Conservation (phyloP, 257 asterid species). For the Rubia yunnanensis region DNA sequence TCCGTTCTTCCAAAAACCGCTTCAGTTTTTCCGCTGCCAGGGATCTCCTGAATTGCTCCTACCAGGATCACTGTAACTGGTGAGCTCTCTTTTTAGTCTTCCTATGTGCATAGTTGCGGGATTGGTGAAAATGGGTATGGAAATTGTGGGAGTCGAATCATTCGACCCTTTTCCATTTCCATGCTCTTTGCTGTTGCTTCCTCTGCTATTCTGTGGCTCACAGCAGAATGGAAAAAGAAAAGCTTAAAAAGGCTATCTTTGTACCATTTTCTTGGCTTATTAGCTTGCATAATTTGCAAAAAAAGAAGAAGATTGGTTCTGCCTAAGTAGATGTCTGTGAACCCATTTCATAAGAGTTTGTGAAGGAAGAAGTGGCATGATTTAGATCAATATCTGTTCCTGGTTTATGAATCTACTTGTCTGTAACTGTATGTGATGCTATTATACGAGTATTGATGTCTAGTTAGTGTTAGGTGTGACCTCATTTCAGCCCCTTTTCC, state of each 20-base stretch:
- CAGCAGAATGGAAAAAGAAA: not conserved
- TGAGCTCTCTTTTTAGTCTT: not conserved
- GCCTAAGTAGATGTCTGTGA: not conserved
- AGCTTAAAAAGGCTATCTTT: not conserved
- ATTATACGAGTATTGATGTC: not conserved
- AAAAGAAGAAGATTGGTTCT: no score
- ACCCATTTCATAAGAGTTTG: not conserved
- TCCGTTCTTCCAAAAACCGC: not conserved
- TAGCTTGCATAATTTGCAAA: no score
- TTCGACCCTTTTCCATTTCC: not conserved
- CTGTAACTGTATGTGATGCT: not conserved
- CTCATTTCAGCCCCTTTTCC: not conserved
- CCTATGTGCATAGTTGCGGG: not conserved
- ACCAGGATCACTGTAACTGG: not conserved
- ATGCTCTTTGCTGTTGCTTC: not conserved
- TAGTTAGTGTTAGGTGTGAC: not conserved
- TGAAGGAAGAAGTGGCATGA: not conserved
- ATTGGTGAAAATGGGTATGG: not conserved
- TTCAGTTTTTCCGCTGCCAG: not conserved
- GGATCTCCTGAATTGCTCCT: not conserved
- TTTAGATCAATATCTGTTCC: not conserved
- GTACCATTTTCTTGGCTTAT: not conserved
- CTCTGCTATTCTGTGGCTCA: not conserved
- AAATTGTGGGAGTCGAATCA: not conserved
- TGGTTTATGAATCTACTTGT: not conserved